Base-by-base conservation (phyloP, 495 filamentous ascomycete genomes). In the Beverwykella pulmonaria region DNA sequence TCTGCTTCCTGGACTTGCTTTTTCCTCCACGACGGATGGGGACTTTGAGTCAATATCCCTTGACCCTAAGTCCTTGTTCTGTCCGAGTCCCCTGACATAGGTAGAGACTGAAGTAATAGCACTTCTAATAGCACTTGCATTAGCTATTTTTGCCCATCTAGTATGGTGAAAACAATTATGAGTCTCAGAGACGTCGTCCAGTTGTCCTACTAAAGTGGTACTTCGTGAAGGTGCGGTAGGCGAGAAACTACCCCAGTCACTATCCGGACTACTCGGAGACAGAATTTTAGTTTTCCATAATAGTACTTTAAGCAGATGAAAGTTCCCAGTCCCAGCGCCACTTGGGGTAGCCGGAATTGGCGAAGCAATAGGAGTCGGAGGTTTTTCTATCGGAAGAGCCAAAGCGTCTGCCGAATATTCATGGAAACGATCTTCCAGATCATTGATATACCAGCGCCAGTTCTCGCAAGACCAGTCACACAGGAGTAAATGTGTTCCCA, bases 401-500 rank as follows among this genome's bases (percentile, higher is more conserved):
- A 80, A 60, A 2, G 76, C 67, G 20, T 72, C 55, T n/a, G n/a
- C 14, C 71, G 61, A 22, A 53, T 74, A 41, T 4, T 54, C 47
- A 27, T 76, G 69, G 27, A 79, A 48, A 9, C 61, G 53, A 6
- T 79, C 70, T 27, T 82, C 80, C 0, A 82, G 72, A 54, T 64
- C 72, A 30, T 77, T 77, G 14, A 82, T 74, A 63, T 82, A 82
- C 71, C 79, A 79, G 20, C 77, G 67, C 80, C 81, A 83, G 59
- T 76, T 75, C 50, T 82, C 81, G 22, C 56, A 70, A 29, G 78
- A 77, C 80, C 80, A 82, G 46, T 82, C 77, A 34, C 74, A 73
- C 22, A 80, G 57, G 10, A 82, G 69, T n/a, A 79, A 54, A 53
- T 83, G 81, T 1, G 71, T 73, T 23, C 68, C 66, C 5, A 83